These are phyloP conservation scores for Exutisphaerella laricina DNA, from an alignment of 2,329 filamentous ascomycete species.

Conservation along the genomic window DNA sequence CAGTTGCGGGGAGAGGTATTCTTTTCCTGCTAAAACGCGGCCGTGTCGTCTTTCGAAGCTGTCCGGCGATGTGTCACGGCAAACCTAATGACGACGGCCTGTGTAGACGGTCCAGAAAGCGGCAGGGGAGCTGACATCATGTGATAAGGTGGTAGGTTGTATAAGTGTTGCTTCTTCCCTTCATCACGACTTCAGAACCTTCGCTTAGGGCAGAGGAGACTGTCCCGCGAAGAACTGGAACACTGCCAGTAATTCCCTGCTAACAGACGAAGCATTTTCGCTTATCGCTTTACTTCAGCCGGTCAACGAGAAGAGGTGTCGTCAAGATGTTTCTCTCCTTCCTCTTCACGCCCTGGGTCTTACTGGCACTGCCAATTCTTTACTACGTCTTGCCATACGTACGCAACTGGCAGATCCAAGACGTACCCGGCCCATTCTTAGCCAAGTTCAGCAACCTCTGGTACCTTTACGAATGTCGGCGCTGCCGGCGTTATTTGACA, in stretches of 20 bases:
- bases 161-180: not conserved
- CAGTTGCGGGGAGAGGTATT: not conserved
- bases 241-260: not conserved
- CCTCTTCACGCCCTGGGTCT: constrained; percentile 42
- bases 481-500: constrained; percentile 52
- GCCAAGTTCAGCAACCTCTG: constrained; percentile 72
- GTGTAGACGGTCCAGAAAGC: not conserved
- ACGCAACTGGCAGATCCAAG: constrained; percentile 49
- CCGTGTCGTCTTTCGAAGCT: not conserved
- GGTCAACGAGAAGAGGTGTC: not conserved
- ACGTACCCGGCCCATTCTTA: constrained; percentile 59
- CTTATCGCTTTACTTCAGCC: constrained; percentile 1
- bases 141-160: not conserved
- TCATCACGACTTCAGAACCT: not conserved
- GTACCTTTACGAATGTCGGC: constrained; percentile 61
- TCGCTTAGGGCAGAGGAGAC: not conserved
- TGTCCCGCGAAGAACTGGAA: not conserved
- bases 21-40: constrained; percentile 17
- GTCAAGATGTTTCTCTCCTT: constrained; percentile 34
- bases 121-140: not conserved
- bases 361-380: constrained; percentile 46
- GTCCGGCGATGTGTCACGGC: constrained; percentile 10
- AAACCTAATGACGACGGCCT: constrained; percentile 5
- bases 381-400: constrained; percentile 59
- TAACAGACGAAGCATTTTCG: not conserved